Base-by-base conservation (phyloP, 768 basidiomycete species). In the Lactifluus echinatus region DNA sequence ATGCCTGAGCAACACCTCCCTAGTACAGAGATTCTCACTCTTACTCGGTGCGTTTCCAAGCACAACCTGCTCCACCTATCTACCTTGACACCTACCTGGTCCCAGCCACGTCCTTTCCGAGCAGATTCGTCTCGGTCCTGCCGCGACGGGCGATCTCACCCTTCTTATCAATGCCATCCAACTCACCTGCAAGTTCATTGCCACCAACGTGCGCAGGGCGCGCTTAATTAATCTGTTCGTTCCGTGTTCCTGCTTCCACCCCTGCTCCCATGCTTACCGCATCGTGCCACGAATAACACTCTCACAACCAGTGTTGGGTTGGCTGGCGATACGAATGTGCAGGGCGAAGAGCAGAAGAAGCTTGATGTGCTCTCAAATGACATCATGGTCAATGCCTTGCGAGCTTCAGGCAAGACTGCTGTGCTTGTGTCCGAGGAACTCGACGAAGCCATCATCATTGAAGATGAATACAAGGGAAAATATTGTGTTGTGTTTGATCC, bases 401-500 rank as follows among this genome's bases (percentile, higher is more conserved):
- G 91, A 40, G 94, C 94, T 3, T 94, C 90, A n/a, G 93, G 96
- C 52, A 96, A 93, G 80, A 90, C 86, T 7, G 88, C 93, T 14
- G 96, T 99, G 14, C 87, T 99, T 64, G 93, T 99, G 60, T 94
- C 93, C 17, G 96, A 99, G 72, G 94, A 97, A 68, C 78, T 91
- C 63, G 93, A 96, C 10, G 82, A 96, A 21, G 93, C 93, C 17
- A 82, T 97, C 72, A 80, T 97, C 70, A 89, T 94, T 69, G 89
- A 92, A 62, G 85, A 82, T 51, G 76, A 74, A 61, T 73, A 87
- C 70, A 85, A 79, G 70, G 93, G 94, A 64, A 84, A 80, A 71
- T 98, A 97, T 75, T 96, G 93, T 66, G 95, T 98, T 64, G 96
- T 98, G 2, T 99, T 99, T 65, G 96, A 99, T 73, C 96, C 96